These are phyloP conservation scores for Salix purpurea DNA, from an alignment of 345 rosid species.

Conservation along the genomic window DNA sequence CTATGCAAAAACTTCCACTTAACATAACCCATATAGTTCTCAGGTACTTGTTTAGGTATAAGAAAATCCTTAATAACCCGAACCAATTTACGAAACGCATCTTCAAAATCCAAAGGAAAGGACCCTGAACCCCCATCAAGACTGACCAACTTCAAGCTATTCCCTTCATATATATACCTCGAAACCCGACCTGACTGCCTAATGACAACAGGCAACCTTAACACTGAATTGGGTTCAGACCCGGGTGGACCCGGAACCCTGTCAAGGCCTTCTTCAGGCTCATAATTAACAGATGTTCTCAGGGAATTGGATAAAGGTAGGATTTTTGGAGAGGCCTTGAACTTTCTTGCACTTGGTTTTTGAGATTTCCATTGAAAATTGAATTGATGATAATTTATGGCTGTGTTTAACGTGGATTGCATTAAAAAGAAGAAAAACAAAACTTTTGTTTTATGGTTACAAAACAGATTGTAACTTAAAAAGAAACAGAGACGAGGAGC, in stretches of 20 bases:
- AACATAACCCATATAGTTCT: conserved; percentile 59
- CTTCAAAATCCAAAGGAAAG: conserved; percentile 30
- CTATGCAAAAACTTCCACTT: conserved; percentile 92
- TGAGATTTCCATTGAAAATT: conserved; percentile 27
- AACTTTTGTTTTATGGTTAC: no score
- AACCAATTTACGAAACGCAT: conserved; percentile 37
- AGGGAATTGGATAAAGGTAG: conserved; percentile 27
- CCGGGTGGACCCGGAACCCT: conserved; percentile 6
- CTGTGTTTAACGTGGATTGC: conserved; percentile 39
- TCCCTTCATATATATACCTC: conserved; percentile 63
- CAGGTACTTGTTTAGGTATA: conserved; percentile 65
- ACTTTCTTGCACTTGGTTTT: conserved; percentile 11
- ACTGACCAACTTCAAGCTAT: conserved; percentile 33
- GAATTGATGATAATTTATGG: conserved; percentile 18
- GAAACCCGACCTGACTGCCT: conserved; percentile 46
- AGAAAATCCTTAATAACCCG: conserved; percentile 54
- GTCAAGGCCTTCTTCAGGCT: conserved; percentile 34
- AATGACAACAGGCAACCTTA: conserved; percentile 48
- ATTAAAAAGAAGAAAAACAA: conserved; percentile 22
- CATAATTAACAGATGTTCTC: conserved; percentile 34
- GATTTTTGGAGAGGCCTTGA: conserved; percentile 10
- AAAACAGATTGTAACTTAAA: neutral
- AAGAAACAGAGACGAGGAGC: neutral
- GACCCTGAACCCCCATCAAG: conserved; percentile 40
- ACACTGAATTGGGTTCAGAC: neutral